phyloP scores from a whole-genome alignment of 495 filamentous ascomycete genomes.

The Neurospora intermedia region DNA sequence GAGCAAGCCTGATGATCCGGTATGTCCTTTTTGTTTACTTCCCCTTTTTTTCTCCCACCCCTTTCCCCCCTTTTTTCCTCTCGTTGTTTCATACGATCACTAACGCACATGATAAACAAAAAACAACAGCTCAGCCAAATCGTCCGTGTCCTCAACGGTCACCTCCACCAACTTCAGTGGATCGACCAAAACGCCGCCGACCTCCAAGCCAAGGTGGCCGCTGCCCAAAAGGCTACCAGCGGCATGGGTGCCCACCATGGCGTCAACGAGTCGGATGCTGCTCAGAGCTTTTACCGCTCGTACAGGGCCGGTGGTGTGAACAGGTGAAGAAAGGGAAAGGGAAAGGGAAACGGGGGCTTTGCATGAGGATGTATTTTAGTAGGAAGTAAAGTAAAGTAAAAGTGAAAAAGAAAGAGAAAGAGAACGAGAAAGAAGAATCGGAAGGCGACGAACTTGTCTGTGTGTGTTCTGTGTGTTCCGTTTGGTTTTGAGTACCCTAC shows the following conservation, averaged over 20 bases:
- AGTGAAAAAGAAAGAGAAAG: slow-evolving; percentile 14
- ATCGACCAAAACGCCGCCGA: slow-evolving; percentile 79
- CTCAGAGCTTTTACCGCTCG: slow-evolving; percentile 74
- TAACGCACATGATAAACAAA: neutral
- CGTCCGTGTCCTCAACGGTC: slow-evolving; percentile 84
- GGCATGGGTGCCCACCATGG: slow-evolving; percentile 52
- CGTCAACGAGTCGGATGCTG: slow-evolving; percentile 48
- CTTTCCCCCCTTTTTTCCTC: neutral
- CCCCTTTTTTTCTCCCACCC: neutral
- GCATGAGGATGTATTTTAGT: slow-evolving; percentile 6
- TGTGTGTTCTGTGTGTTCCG: neutral
- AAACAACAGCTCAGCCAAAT: slow-evolving; percentile 72
- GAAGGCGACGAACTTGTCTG: neutral
- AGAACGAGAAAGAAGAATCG: neutral
- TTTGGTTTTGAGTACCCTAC: neutral
- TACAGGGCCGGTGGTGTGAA: slow-evolving; percentile 44
- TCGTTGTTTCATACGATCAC: neutral
- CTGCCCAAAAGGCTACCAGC: slow-evolving; percentile 65
- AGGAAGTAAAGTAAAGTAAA: slow-evolving; percentile 23
- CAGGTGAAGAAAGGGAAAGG: neutral
- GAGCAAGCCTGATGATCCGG: slow-evolving; percentile 81
- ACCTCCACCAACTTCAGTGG: slow-evolving; percentile 77
- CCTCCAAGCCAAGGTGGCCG: slow-evolving; percentile 65
- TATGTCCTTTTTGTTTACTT: slow-evolving; percentile 38
- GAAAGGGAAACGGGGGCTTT: neutral